phyloP scores from a whole-genome alignment of 768 basidiomycete genomes.

The Collybiopsis luxurians region DNA sequence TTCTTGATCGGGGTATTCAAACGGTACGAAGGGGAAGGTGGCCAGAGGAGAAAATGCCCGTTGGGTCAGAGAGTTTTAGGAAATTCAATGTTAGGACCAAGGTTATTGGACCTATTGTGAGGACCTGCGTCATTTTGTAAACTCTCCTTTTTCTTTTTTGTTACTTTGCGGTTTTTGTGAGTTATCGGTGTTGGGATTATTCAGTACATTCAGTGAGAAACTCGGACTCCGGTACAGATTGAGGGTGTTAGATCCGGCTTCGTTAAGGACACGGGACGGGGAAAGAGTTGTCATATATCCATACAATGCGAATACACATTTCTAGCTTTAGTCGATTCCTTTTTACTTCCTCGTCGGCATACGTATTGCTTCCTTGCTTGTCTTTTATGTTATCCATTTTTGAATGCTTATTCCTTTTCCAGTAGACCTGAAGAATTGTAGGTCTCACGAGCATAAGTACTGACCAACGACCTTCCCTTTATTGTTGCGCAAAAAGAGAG shows the following conservation, averaged over 20 bases:
- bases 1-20: constrained; percentile 63
- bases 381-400: too few relatives aligned
- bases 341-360: neutral
- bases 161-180: neutral
- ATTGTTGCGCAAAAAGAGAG: constrained; percentile 86
- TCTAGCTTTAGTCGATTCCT: constrained; percentile 12
- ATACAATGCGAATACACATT: constrained; percentile 75
- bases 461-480: constrained; percentile 85
- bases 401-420: too few relatives aligned
- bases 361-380: too few relatives aligned
- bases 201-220: constrained; percentile 97
- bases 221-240: constrained; percentile 93
- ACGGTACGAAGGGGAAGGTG: constrained; percentile 77
- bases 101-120: constrained; percentile 90
- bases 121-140: too few relatives aligned
- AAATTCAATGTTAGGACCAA: constrained; percentile 99
- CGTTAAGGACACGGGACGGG: constrained; percentile 87
- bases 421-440: constrained; percentile 90
- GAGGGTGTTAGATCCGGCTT: constrained; percentile 95
- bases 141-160: neutral
- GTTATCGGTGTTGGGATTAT: constrained; percentile 62
- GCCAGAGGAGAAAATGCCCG: constrained; percentile 90
- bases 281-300: constrained; percentile 89
- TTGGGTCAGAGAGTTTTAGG: constrained; percentile 84
- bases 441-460: constrained; percentile 83